Evolutionary conservation across 345 rosid species (phyloP).

Genomic region (Corchorus olitorius): DNA sequence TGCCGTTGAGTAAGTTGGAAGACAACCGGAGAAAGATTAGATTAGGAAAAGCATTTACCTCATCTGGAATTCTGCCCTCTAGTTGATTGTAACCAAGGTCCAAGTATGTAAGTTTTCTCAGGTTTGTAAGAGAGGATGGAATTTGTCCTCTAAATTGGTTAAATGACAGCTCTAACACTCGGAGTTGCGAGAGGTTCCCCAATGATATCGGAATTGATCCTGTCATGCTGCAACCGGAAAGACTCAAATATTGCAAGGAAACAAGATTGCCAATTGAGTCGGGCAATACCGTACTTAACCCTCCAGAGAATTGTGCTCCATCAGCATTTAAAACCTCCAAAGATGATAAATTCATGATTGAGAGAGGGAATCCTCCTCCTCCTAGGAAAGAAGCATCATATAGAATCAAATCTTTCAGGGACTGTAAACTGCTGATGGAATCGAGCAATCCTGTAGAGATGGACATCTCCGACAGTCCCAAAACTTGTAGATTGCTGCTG

Average conservation of each 20-base stretch:
- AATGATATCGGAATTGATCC: constrained; percentile 6
- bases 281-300: too few species aligned
- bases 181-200: constrained; percentile 6
- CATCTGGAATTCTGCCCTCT: constrained; percentile 28
- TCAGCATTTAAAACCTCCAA: neutral
- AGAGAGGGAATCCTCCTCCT: neutral
- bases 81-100: neutral
- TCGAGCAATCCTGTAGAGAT: neutral
- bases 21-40: neutral
- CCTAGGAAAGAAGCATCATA: neutral
- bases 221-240: neutral
- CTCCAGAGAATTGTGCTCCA: neutral
- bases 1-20: constrained; percentile 21
- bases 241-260: neutral
- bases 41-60: neutral
- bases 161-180: neutral
- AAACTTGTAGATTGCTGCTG: neutral
- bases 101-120: neutral
- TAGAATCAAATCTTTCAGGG: neutral
- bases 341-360: neutral
- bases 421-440: neutral
- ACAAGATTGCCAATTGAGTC: neutral
- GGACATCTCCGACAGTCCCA: neutral
- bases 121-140: constrained; percentile 22
- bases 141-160: constrained; percentile 30